A percentile compares a stretch with the other conserved stretches of the same genome.
Conservation (phyloP, 78 protist genomes). For the Dictyostelium intermedium region DNA sequence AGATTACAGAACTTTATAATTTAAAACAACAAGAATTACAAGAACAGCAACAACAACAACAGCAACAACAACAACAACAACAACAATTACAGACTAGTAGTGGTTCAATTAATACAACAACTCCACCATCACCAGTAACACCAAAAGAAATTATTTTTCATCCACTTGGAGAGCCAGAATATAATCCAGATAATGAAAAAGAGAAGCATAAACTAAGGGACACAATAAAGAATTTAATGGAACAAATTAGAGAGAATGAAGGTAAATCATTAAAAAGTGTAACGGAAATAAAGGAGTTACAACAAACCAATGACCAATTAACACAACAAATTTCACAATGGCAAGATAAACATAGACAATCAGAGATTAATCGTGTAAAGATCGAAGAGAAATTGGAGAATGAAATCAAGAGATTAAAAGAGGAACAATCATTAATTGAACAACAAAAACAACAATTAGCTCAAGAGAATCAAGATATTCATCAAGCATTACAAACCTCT, state of each 20-base stretch:
- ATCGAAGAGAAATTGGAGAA: constrained; percentile 46
- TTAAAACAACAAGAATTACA: neutral
- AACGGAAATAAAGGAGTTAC: neutral
- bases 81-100: neutral
- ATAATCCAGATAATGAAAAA: constrained; percentile 35
- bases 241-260: constrained; percentile 53
- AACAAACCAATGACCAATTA: neutral
- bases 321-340: neutral
- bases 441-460: constrained; percentile 11
- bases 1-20: neutral
- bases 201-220: constrained; percentile 58
- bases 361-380: constrained; percentile 58
- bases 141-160: constrained; percentile 47
- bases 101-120: neutral
- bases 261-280: neutral
- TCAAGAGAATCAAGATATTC: neutral
- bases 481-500: neutral
- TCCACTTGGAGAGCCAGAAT: constrained; percentile 68
- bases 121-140: neutral
- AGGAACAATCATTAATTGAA: neutral
- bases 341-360: constrained; percentile 40
- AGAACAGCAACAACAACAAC: neutral
- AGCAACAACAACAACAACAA: neutral
- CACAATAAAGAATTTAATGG: constrained; percentile 66
- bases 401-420: constrained; percentile 14